Evolutionary conservation across 2,329 filamentous ascomycete genomes (phyloP), one percentile per base, ranked within the genome.

Genomic region (Colletotrichum zoysiae): DNA sequence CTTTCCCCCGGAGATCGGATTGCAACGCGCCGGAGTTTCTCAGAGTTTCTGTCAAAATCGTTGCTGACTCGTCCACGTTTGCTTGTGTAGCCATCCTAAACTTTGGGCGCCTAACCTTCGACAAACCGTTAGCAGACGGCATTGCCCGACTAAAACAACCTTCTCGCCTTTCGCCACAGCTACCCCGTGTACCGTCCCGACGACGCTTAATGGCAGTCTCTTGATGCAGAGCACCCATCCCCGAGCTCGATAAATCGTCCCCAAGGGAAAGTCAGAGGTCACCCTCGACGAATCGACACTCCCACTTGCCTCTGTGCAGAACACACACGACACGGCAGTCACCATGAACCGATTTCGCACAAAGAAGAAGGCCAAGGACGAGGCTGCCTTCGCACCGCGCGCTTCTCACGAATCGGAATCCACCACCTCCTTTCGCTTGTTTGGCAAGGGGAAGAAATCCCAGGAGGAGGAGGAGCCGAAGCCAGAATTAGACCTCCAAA

Each of bases 311-410:
- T 26, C n/a, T 38, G 26, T 20, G 20, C 26, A 44, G 38, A 38
- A 44, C 18, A n/a, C 18, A n/a, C 42, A 60, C 44, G 35, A 67
- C 35, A 50, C 20, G 35, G 53, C 42, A 67, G 30, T 46, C 76
- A 81, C 67, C 14, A 95, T 95, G 93, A 95, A 95, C 83, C 90
- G 93, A 67, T 94, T 95, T 78, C 86, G 93, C 76, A 90, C 86
- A 60, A 92, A 91, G 83, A 94, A 91, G 85, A 92, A 90, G 87
- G 87, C 81, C 66, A 89, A 89, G 83, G 90, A 92, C 59, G 87
- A 88, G 11, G 76, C 79, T 51, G 77, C 11, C 40, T 59, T 60
- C 74, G 75, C 80, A 48, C 82, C 83, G 16, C 82, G 86, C 16
- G 84, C 85, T 23, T 89, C 88, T 3, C 84, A 86, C 35, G 89